A percentile compares a stretch with the other conserved stretches of the same genome.
Evolutionary conservation across 345 rosid species (phyloP).

Genomic region (Clausena lansium): DNA sequence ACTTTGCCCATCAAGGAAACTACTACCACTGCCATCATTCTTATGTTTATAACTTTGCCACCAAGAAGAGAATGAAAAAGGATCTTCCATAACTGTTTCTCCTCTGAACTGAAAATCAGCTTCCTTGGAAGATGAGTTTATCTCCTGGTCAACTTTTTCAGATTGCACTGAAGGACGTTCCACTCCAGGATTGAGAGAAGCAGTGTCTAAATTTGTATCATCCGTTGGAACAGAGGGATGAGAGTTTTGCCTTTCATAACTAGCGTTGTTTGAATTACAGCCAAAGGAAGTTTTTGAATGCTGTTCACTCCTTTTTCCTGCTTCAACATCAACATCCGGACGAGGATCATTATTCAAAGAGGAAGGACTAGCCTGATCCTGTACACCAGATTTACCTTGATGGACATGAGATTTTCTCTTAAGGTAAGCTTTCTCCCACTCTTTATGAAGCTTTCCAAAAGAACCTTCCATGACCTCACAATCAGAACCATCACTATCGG

Average conservation of each 20-base stretch:
- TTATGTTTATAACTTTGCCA: not conserved
- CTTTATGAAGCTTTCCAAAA: conserved; percentile 47
- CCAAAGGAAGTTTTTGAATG: conserved; percentile 17
- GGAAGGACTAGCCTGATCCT: conserved; percentile 32
- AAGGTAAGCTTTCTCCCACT: conserved; percentile 61
- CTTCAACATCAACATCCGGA: conserved; percentile 21
- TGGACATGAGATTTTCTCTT: conserved; percentile 35
- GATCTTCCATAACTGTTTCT: conserved; percentile 7
- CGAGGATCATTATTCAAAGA: conserved; percentile 25
- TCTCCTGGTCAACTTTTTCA: not conserved
- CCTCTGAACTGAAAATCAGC: not conserved
- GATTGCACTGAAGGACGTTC: conserved; percentile 13
- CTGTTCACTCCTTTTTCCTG: conserved; percentile 25
- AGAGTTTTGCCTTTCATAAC: conserved; percentile 21
- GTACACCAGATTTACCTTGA: conserved; percentile 27
- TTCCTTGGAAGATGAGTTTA: not conserved
- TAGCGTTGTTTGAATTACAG: conserved; percentile 24
- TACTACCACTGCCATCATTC: not conserved
- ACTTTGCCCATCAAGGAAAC: conserved; percentile 11
- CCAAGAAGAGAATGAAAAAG: conserved; percentile 4
- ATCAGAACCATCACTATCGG: conserved; percentile 59
- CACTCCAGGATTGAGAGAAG: conserved; percentile 21
- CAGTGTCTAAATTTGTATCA: conserved; percentile 18
- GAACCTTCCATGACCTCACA: conserved; percentile 70
- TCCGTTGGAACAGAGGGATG: conserved; percentile 23